Evolutionary conservation across 75 land plant species (phyloP).

Genomic region (Cunninghamia lanceolata): DNA sequence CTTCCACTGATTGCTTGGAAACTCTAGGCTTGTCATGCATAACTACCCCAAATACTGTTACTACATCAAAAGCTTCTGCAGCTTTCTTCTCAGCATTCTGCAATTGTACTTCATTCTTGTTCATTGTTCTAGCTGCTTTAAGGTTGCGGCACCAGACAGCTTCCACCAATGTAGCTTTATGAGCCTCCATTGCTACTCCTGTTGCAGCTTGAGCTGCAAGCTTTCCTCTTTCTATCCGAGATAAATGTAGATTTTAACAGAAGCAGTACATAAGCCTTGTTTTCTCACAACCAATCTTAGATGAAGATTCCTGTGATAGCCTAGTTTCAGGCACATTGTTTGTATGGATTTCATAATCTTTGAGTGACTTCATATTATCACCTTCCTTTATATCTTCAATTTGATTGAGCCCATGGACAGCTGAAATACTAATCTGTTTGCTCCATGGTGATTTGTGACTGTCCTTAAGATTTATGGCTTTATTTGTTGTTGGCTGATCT

Average conservation of each 20-base stretch:
- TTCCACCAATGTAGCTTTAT: constrained; percentile 84
- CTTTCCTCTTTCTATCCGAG: constrained; percentile 66
- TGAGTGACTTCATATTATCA: background rate
- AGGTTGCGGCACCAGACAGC: constrained; percentile 95
- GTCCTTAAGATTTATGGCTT: too few relatives aligned
- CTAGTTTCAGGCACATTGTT: background rate
- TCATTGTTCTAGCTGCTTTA: constrained; percentile 80
- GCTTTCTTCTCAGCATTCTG: constrained; percentile 61
- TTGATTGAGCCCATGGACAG: background rate
- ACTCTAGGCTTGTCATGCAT: constrained; percentile 59
- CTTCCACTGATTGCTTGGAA: constrained; percentile 25
- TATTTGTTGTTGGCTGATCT: too few relatives aligned
- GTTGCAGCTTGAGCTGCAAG: constrained; percentile 79
- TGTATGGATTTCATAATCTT: background rate
- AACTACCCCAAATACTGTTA: constrained; percentile 59
- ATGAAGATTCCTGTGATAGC: background rate
- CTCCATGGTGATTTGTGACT: too few relatives aligned
- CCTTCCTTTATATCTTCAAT: background rate
- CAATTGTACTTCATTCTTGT: constrained; percentile 40
- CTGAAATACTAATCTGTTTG: background rate
- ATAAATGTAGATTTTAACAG: constrained; percentile 41
- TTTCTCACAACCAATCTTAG: background rate
- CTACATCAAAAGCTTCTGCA: constrained; percentile 68
- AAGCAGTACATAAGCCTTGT: background rate
- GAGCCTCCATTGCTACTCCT: constrained; percentile 62